Conservation (phyloP, 129 eudicot genomes). For the Ambrosia trifida region DNA sequence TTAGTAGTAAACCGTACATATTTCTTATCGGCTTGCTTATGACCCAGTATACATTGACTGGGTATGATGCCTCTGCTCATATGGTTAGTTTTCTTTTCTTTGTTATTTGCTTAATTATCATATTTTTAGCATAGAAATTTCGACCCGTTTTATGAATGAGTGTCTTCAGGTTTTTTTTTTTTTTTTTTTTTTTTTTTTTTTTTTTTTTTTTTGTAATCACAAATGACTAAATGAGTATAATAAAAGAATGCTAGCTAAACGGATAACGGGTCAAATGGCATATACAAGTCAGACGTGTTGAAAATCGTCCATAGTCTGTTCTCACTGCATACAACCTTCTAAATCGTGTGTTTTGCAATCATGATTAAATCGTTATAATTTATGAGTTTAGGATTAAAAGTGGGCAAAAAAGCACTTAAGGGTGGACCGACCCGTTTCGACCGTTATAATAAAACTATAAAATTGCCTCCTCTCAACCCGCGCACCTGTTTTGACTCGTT, state of each 20-base stretch:
- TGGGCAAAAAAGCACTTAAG: too few species aligned
- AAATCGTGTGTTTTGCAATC: background rate
- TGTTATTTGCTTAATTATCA: background rate
- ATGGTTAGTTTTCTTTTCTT: conserved; percentile 61
- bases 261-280: background rate
- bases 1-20: conserved; percentile 64
- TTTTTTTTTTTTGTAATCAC: too few species aligned
- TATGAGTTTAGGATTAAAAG: background rate
- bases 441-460: too few species aligned
- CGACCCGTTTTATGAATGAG: background rate
- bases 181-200: too few species aligned
- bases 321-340: background rate
- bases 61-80: conserved; percentile 99
- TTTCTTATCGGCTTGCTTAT: conserved; percentile 88
- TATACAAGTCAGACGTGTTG: background rate
- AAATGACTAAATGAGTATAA: too few species aligned
- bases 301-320: background rate
- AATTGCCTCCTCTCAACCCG: background rate
- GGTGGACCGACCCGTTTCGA: too few species aligned
- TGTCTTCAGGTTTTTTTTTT: background rate
- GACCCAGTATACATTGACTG: conserved; percentile 95
- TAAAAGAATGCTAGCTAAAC: background rate
- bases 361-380: background rate
- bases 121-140: background rate
- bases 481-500: background rate